Conservation (phyloP, 2,329 filamentous ascomycete species). For the Rutstroemia sp. region DNA sequence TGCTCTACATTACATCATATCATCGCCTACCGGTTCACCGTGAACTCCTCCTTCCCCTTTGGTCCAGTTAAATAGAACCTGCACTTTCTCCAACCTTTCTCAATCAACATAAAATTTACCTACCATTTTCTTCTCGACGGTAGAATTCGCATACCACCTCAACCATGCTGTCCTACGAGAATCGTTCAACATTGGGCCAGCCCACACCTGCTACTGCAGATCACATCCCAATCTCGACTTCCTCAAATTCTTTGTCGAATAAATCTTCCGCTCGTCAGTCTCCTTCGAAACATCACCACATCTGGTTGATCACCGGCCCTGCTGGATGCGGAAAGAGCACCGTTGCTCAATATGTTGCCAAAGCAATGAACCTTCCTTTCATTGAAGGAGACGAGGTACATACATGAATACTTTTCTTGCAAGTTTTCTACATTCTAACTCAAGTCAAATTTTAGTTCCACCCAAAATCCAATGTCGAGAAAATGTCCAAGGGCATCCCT, state of each 20-base stretch:
- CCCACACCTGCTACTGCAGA: constrained; percentile 20
- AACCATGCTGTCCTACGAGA: constrained; percentile 27
- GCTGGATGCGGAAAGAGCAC: constrained; percentile 77
- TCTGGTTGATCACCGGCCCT: constrained; percentile 74
- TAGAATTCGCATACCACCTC: neutral
- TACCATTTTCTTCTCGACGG: no score
- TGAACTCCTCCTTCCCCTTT: neutral
- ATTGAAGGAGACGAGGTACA: constrained; percentile 73
- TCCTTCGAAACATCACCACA: constrained; percentile 46
- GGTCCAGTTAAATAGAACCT: neutral
- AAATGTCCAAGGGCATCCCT: constrained; percentile 80
- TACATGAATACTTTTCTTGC: constrained; percentile 10
- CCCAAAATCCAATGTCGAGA: constrained; percentile 72
- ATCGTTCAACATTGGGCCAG: constrained; percentile 21
- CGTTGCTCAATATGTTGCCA: constrained; percentile 58
- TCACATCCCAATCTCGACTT: constrained; percentile 17
- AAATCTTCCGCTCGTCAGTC: constrained; percentile 15
- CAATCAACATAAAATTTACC: neutral
- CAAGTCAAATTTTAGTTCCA: constrained; percentile 50
- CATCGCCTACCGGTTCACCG: neutral
- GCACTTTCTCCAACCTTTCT: neutral
- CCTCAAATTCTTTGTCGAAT: constrained; percentile 15
- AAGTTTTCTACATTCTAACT: neutral
- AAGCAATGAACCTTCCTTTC: constrained; percentile 58
- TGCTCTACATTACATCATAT: neutral